Evolutionary conservation across 2,329 filamentous ascomycete genomes (phyloP).

Genomic region (Botrytis tulipae): DNA sequence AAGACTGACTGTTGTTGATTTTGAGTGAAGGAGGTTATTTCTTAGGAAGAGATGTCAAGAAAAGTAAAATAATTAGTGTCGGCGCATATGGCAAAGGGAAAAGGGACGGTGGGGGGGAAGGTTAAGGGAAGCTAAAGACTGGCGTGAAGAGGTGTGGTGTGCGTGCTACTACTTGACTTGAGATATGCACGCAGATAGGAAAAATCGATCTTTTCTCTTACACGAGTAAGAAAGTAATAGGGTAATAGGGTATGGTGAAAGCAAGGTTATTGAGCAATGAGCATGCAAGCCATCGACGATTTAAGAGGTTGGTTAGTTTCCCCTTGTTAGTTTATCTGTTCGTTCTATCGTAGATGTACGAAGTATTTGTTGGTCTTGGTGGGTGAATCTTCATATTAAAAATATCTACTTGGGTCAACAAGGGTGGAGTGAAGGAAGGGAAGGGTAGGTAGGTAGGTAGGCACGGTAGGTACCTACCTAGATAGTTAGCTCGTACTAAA

Average conservation of each 20-base stretch:
- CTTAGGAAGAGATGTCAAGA: neutral
- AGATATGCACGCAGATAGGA: neutral
- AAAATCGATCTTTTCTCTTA: neutral
- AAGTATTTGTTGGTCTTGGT: neutral
- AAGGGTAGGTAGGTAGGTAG: too few species aligned
- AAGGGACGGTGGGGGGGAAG: neutral
- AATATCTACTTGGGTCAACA: too few species aligned
- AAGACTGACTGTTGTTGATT: constrained; percentile 5
- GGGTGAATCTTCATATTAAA: neutral
- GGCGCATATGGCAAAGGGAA: neutral
- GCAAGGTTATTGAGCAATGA: neutral
- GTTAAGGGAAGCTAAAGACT: neutral
- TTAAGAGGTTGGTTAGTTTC: neutral
- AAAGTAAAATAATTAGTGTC: neutral
- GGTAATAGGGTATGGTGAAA: neutral
- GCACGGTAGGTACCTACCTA: too few species aligned
- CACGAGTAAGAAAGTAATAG: neutral
- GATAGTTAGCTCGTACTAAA: neutral
- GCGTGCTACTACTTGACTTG: neutral
- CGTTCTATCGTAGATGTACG: neutral
- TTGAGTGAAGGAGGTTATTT: neutral
- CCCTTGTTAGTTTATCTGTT: neutral
- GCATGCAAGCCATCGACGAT: constrained; percentile 6
- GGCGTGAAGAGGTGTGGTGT: neutral
- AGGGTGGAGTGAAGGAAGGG: neutral